Evolutionary conservation across 2,329 filamentous ascomycete species (phyloP).

Genomic region (Neonectria magnoliae): DNA sequence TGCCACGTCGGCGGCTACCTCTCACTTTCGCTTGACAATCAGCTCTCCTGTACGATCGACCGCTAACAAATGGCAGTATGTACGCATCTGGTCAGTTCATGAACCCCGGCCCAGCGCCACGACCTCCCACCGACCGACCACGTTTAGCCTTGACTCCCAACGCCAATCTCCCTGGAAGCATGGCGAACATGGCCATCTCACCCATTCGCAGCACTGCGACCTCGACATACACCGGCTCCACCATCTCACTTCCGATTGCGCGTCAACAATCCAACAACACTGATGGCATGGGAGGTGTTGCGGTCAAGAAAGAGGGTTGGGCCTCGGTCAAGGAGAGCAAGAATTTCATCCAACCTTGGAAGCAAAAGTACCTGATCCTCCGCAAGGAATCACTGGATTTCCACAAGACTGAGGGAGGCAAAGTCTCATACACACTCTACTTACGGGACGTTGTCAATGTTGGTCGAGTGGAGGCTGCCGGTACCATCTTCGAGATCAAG

Average conservation of each 20-base stretch:
- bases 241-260: conserved; percentile 76
- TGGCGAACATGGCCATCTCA: conserved; percentile 81
- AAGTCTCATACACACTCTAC: conserved; percentile 85
- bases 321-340: conserved; percentile 91
- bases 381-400: conserved; percentile 95
- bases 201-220: conserved; percentile 73
- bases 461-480: conserved; percentile 88
- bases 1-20: conserved; percentile 7
- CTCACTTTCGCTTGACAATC: not conserved
- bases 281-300: conserved; percentile 73
- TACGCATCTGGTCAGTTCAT: conserved; percentile 80
- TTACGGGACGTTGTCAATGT: conserved; percentile 91
- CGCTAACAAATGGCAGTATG: conserved; percentile 53
- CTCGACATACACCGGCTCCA: conserved; percentile 57
- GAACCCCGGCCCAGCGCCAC: conserved; percentile 95
- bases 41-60: conserved; percentile 4
- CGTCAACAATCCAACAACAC: conserved; percentile 69
- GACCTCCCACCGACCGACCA: conserved; percentile 85
- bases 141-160: conserved; percentile 83
- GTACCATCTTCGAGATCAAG: conserved; percentile 94
- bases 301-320: conserved; percentile 83
- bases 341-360: conserved; percentile 86
- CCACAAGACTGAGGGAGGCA: conserved; percentile 88
- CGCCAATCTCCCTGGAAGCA: conserved; percentile 78
- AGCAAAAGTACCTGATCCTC: conserved; percentile 89